phyloP scores from a whole-genome alignment of 1,284 basidiomycete genomes.

The Inonotus obliquus region DNA sequence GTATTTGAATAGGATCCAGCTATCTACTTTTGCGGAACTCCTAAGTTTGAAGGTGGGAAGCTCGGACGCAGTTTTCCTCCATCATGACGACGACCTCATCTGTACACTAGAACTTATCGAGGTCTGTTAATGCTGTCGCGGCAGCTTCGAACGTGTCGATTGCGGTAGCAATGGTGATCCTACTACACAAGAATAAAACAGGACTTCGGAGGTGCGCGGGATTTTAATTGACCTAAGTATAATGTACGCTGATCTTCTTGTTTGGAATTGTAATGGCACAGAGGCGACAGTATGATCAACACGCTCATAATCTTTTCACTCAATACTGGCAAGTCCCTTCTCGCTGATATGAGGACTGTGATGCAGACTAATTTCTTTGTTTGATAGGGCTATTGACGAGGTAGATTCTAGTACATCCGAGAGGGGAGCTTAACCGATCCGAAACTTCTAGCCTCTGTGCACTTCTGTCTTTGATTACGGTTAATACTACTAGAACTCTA shows the following conservation, averaged over 20 bases:
- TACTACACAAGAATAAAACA: constrained; percentile 46
- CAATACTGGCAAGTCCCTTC: constrained; percentile 47
- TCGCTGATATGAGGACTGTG: neutral
- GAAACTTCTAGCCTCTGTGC: constrained; percentile 40
- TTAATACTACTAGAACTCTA: constrained; percentile 25
- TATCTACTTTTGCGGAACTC: constrained; percentile 33
- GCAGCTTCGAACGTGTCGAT: constrained; percentile 49
- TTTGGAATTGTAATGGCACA: neutral
- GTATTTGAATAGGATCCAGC: constrained; percentile 13
- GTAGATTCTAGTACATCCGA: neutral
- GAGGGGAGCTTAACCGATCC: neutral
- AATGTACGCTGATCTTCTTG: neutral
- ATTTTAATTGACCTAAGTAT: constrained; percentile 19
- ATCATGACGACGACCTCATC: neutral
- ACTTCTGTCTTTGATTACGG: constrained; percentile 47
- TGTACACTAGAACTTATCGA: constrained; percentile 41
- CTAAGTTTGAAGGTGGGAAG: constrained; percentile 23
- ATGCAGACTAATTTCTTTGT: neutral
- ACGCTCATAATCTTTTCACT: constrained; percentile 51
- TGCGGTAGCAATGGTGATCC: constrained; percentile 42
- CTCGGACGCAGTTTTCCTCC: constrained; percentile 24
- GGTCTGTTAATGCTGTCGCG: constrained; percentile 50
- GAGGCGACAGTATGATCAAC: constrained; percentile 51
- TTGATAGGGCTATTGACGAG: neutral
- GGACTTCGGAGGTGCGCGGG: constrained; percentile 45